These are phyloP conservation scores for Alternaria metachromatica DNA, from an alignment of 2,329 filamentous ascomycete species.

Conservation along the genomic window DNA sequence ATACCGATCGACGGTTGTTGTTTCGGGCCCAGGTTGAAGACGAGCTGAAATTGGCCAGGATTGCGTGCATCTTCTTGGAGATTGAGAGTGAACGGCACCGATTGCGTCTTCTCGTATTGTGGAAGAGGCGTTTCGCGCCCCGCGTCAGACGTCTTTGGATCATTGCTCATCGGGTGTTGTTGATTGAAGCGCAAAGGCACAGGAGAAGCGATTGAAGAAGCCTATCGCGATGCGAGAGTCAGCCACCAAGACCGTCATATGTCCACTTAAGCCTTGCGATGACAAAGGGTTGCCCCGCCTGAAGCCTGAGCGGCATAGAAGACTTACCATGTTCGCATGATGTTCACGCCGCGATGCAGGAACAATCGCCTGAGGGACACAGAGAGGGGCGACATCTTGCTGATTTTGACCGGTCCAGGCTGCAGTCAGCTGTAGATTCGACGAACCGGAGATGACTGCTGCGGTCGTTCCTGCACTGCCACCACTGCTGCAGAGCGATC, in stretches of 20 bases:
- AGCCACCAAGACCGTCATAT: constrained; percentile 3
- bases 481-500: constrained; percentile 12
- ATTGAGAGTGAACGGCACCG: constrained; percentile 38
- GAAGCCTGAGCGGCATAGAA: not conserved
- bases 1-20: constrained; percentile 9
- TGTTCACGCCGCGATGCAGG: constrained; percentile 9
- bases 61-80: constrained; percentile 39
- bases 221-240: constrained; percentile 15
- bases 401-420: constrained; percentile 28
- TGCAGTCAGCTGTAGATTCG: constrained; percentile 19
- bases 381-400: constrained; percentile 13
- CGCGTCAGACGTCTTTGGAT: constrained; percentile 19
- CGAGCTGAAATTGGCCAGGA: constrained; percentile 41
- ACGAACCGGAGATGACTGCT: constrained; percentile 1
- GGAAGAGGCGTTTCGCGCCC: constrained; percentile 37
- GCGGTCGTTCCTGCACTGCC: constrained; percentile 20
- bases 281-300: not conserved
- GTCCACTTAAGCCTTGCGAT: constrained; percentile 11
- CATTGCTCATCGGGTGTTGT: constrained; percentile 13
- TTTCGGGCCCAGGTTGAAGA: constrained; percentile 35
- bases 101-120: constrained; percentile 36
- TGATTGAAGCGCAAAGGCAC: constrained; percentile 19
- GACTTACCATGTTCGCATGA: constrained; percentile 29
- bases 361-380: constrained; percentile 21
- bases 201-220: constrained; percentile 33